Evolutionary conservation across 177 flowering plant species (phyloP), one percentile per base, ranked within the genome.

Genomic region (Vitis hybrid): DNA sequence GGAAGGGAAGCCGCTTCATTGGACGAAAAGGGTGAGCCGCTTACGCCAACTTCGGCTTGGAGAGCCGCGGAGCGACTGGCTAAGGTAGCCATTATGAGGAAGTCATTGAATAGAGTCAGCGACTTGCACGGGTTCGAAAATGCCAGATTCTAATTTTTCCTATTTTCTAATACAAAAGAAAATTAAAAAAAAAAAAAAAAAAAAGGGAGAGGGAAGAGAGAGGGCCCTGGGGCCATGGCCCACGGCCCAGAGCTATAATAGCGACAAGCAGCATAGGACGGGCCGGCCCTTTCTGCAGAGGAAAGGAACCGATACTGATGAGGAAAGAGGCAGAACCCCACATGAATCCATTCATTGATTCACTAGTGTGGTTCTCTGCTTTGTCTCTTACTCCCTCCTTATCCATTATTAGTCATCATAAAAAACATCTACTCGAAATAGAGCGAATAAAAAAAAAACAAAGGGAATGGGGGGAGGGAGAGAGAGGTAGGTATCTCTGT

Each of bases 111-210:
- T 32, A 79, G 86, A 78, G 97, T 89, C 77, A 86, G 97, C 81
- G 98, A 94, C 55, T 84, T 94, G 70, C 97, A 93, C 86, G 98
- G 99, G 80, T 90, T 94, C 71, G 99, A 94, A 73, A 89, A 91
- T 70, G 98, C 99, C 18, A 88, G 99, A 74, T 95, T 93, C 70
- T 94, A 65, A 73, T 72, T 76, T 40, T 40, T 40, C 48, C 48
- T 40, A 40, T 40, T 40, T 40, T 40, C 46, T 40, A 40, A 57
- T 12, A 52, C 11, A 11, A 71, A 61, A 48, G n/a, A 67, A 56
- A 56, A 65, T 11, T 3, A 51, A 5, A 69, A 24, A 76, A 66
- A 67, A 54, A 69, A 19, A 19, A 19, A 19, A 27, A 69, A 8
- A 48, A 12, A 16, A 16, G 52, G 61, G n/a, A 15, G 21, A 64